Conservation (phyloP, 1,284 basidiomycete species). For the Sphaerobolus stellatus region DNA sequence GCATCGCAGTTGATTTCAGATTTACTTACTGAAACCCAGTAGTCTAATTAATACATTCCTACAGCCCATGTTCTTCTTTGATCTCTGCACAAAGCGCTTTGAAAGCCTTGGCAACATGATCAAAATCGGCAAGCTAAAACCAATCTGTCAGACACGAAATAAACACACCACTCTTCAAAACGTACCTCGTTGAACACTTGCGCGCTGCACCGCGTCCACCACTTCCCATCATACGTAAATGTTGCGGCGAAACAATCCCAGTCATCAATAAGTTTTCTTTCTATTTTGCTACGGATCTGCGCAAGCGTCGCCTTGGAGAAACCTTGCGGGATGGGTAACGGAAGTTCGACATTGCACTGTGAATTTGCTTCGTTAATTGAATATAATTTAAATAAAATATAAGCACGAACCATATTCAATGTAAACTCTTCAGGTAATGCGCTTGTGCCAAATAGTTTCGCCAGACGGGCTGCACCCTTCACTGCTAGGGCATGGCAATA, state of each 20-base stretch:
- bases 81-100: constrained; percentile 5
- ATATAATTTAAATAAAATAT: no score
- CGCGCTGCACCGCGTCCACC: constrained; percentile 71
- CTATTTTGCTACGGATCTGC: constrained; percentile 27
- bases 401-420: constrained; percentile 65
- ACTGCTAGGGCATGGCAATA: constrained; percentile 78
- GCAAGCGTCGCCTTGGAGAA: neutral
- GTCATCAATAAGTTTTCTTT: constrained; percentile 39
- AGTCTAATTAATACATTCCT: no score
- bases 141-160: neutral
- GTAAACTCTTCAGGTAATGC: constrained; percentile 73
- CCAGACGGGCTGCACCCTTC: constrained; percentile 66
- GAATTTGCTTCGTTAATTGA: no score
- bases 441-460: constrained; percentile 62
- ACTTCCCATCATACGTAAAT: constrained; percentile 59
- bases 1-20: no score
- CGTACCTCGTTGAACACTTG: constrained; percentile 76
- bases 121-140: constrained; percentile 6
- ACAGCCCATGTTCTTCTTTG: constrained; percentile 11
- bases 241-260: constrained; percentile 44
- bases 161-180: constrained; percentile 15
- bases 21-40: no score
- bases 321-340: constrained; percentile 19
- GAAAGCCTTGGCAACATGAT: constrained; percentile 12
- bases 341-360: constrained; percentile 38